Evolutionary conservation across 768 basidiomycete genomes (phyloP), one percentile per base, ranked within the genome.

Genomic region (Xerocomellus amylosporus): DNA sequence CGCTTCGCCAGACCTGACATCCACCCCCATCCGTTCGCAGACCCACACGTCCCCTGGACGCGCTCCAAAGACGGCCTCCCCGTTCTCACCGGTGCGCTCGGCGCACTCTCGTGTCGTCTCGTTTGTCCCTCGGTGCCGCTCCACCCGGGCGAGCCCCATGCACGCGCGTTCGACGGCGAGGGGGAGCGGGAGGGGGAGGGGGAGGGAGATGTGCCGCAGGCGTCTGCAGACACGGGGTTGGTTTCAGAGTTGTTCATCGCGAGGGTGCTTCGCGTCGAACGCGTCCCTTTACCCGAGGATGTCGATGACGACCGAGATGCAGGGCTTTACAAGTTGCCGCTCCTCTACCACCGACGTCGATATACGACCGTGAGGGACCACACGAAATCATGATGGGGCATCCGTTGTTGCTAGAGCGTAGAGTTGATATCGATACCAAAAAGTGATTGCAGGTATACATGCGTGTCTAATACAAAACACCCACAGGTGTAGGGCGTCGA

Each of bases 191-290:
- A 12, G 24, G 24, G 31, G 15, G 31, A 22, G 26, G 31, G 9
- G 22, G 47, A 41, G 8, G 52, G 22, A 17, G 56, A 61, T 22
- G 62, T 56, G 1, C 49, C 55, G 42, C 55, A 58, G 39, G 55
- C 43, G 26, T 69, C 69, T 58, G 63, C 64, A 24, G 67, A 59
- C 50, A 64, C 66, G 12, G 77, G 73, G 8, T 64, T 74, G 47
- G 75, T 66, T 61, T 88, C 85, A 37, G 87, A 93, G 74, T 71
- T 95, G 39, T 93, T 92, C 70, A 83, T 95, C 57, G 92, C 90
- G 14, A 74, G 78, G n/a, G 91, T 95, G 12, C 70, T 83, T 30
- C 72, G 83, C 26, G 85, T 93, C 40, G 76, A 80, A 56, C 76
- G 77, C 59, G 70, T 70, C 0, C 62, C 62, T 42, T 39, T 49